phyloP scores from a whole-genome alignment of 441 rosid genomes.

The Hura crepitans region DNA sequence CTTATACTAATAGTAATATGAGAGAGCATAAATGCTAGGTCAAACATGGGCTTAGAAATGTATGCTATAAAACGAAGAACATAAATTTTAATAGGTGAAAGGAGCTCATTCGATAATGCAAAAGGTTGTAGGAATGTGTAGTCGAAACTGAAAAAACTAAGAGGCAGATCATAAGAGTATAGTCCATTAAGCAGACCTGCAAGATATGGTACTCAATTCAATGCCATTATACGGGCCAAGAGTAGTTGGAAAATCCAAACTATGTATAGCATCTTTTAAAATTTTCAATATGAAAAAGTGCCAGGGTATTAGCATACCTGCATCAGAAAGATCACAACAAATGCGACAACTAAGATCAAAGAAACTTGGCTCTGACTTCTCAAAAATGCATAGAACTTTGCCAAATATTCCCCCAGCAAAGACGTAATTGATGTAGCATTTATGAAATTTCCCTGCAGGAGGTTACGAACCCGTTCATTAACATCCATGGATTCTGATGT shows the following conservation, averaged over 20 bases:
- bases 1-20: too few species aligned
- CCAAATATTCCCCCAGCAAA: slow-evolving; percentile 32
- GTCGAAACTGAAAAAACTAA: not conserved
- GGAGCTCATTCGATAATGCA: not conserved
- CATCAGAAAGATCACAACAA: slow-evolving; percentile 75
- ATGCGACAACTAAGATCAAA: slow-evolving; percentile 55
- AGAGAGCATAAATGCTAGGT: not conserved
- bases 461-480: slow-evolving; percentile 22
- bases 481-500: slow-evolving; percentile 28
- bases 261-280: too few species aligned
- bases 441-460: slow-evolving; percentile 32
- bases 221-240: too few species aligned
- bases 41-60: not conserved
- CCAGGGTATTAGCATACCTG: slow-evolving; percentile 46
- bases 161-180: not conserved
- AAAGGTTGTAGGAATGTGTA: too few species aligned
- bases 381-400: slow-evolving; percentile 40
- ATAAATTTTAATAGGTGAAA: not conserved
- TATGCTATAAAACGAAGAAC: too few species aligned
- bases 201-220: too few species aligned
- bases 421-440: slow-evolving; percentile 26
- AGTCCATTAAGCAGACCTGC: not conserved
- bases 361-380: slow-evolving; percentile 54
- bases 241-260: too few species aligned
- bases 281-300: too few species aligned